Conservation (phyloP, 441 rosid species). For the Aquilaria agallochum region DNA sequence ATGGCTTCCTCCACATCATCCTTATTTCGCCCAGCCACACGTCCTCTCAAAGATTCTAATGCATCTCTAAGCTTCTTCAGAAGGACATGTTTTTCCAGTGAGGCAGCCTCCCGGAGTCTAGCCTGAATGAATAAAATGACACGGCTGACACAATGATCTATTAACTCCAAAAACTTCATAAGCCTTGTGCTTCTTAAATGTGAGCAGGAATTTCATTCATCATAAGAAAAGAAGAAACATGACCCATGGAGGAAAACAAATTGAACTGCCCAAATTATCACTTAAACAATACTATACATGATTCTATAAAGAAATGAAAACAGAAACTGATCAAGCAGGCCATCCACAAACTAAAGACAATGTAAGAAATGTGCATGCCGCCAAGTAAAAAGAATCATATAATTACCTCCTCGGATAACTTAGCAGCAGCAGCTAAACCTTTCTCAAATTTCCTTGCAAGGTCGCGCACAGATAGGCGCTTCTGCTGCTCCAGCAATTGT, state of each 20-base stretch:
- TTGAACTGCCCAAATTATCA: background rate
- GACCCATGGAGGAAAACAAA: background rate
- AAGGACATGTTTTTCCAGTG: constrained; percentile 95
- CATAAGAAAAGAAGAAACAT: constrained; percentile 1
- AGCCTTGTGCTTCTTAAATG: constrained; percentile 2
- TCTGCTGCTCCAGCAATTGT: constrained; percentile 82
- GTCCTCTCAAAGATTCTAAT: constrained; percentile 80
- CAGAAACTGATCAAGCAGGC: no score
- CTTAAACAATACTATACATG: background rate
- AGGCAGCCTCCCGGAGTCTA: constrained; percentile 81
- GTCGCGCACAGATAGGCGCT: constrained; percentile 90
- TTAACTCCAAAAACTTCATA: no score
- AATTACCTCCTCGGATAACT: constrained; percentile 84
- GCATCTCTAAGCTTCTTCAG: constrained; percentile 98
- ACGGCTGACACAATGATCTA: constrained; percentile 2
- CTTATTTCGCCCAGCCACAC: constrained; percentile 89
- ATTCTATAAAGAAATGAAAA: background rate
- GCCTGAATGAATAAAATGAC: constrained; percentile 49
- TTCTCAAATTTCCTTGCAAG: constrained; percentile 95
- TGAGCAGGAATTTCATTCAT: background rate
- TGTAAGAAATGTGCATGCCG: no score
- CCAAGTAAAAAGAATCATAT: no score
- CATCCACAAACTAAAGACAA: no score
- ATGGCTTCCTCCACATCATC: constrained; percentile 96
- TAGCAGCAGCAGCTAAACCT: constrained; percentile 94